Evolutionary conservation across 768 basidiomycete species (phyloP), one percentile per base, ranked within the genome.

Genomic region (Trametes maxima): DNA sequence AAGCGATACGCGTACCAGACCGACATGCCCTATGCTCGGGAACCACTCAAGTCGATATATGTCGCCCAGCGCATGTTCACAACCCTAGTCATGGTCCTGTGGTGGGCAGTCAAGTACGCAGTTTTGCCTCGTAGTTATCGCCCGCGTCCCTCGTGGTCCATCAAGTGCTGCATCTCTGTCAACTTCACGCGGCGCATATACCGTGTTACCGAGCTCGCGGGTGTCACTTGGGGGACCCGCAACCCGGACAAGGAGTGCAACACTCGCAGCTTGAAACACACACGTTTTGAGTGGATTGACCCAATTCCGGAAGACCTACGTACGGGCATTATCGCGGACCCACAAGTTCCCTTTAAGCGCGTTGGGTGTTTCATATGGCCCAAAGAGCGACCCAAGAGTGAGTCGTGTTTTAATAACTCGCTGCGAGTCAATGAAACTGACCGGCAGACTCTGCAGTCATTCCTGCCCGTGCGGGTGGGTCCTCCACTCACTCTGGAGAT

Each of bases 161-260:
- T 85, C 42, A 73, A 74, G 25, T 82, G 83, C 69, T 76, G 82
- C 43, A 68, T 85, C 63, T 73, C 79, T 57, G 80, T 83, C 65
- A 79, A 80, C 63, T 85, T 83, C 65, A 82, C 78, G 0, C 76
- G 80, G 37, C 76, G 82, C 37, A 79, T 85, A 12, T 82, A 75
- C 76, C 79, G 76, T 64, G 78, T 85, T 53, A 82, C 82, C 13
- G 82, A 85, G 64, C 78, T 82, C 16, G 83, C 82, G 37, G 83
- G 83, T 24, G 82, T 85, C 19, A 83, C 81, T 10, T 83, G 80
- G 79, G 78, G 77, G 42, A 82, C 82, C 2, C 74, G 80, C 17
- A 74, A 82, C 51, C 81, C 82, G 0, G 75, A 78, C 28, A 53
- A 64, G 17, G 77, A 72, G 19, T 79, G 79, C 46, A 61, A 68